Percentiles rank a stretch among this genome's conserved stretches.
Evolutionary conservation across 495 filamentous ascomycete species (phyloP).

Genomic region (Xylaria flabelliformis): DNA sequence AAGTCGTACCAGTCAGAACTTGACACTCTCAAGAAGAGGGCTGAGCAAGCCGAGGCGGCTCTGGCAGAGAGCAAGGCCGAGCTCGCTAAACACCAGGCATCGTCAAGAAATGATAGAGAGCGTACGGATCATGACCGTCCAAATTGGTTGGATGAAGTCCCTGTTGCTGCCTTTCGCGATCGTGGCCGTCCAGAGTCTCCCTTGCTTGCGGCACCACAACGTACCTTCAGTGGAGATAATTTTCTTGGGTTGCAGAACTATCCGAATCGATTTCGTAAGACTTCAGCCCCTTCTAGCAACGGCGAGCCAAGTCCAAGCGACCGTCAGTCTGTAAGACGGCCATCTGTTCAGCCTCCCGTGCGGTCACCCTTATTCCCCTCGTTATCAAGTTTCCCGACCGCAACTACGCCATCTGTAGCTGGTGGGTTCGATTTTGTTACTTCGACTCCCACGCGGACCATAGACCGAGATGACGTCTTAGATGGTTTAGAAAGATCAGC

Average conservation of each 20-base stretch:
- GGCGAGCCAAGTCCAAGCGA: slow-evolving; percentile 46
- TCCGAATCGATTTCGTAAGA: slow-evolving; percentile 51
- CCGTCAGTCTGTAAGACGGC: slow-evolving; percentile 41
- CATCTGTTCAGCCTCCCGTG: slow-evolving; percentile 47
- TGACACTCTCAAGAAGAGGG: slow-evolving; percentile 65
- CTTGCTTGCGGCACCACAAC: slow-evolving; percentile 46
- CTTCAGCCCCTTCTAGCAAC: slow-evolving; percentile 53
- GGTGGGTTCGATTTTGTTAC: slow-evolving; percentile 38
- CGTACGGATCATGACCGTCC: slow-evolving; percentile 71
- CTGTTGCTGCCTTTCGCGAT: slow-evolving; percentile 45
- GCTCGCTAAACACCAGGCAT: slow-evolving; percentile 57
- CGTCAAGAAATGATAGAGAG: slow-evolving; percentile 73
- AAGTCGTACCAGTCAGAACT: slow-evolving; percentile 67
- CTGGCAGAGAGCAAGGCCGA: slow-evolving; percentile 57
- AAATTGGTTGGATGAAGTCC: slow-evolving; percentile 72
- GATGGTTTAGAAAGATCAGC: slow-evolving; percentile 61
- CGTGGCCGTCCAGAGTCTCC: slow-evolving; percentile 56
- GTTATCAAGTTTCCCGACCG: slow-evolving; percentile 16
- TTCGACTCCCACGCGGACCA: slow-evolving; percentile 60
- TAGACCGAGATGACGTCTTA: slow-evolving; percentile 75
- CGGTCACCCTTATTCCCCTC: slow-evolving; percentile 42
- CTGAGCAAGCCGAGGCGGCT: slow-evolving; percentile 70
- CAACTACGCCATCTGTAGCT: slow-evolving; percentile 34
- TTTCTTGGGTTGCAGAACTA: slow-evolving; percentile 52
- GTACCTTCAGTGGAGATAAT: slow-evolving; percentile 55